Conservation (phyloP, 306 rosid species). For the Inga oerstediana region DNA sequence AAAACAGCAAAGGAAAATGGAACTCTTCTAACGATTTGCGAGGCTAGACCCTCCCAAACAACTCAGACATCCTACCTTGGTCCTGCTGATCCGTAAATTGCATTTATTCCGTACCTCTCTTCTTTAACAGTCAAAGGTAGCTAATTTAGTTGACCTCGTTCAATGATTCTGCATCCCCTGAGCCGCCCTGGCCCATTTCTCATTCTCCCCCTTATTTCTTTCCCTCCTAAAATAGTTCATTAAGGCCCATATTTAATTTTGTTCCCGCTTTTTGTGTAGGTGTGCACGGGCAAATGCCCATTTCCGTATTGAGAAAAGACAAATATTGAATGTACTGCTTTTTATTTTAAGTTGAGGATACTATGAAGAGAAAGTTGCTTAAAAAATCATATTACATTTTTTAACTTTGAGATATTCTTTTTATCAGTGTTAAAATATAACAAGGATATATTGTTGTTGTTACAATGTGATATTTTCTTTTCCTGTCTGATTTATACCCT, state of each 20-base stretch:
- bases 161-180: not conserved
- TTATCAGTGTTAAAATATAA: not conserved
- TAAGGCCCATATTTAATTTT: not conserved
- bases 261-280: not conserved
- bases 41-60: not conserved
- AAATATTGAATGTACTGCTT: not conserved
- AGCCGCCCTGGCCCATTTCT: not conserved
- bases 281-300: not conserved
- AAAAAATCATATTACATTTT: not conserved
- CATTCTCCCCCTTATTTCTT: not conserved
- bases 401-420: not conserved
- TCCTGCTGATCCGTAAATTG: not conserved
- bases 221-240: not conserved
- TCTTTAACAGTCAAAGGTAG: not conserved
- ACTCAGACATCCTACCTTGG: not conserved
- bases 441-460: not conserved
- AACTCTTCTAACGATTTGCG: not conserved
- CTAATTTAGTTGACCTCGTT: not conserved
- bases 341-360: constrained; percentile 13
- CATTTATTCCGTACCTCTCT: not conserved
- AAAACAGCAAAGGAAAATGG: not conserved
- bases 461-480: not conserved
- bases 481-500: not conserved
- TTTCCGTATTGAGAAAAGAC: not conserved
- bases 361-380: constrained; percentile 2